Evolutionary conservation across 1,284 basidiomycete genomes (phyloP), one percentile per base, ranked within the genome.

Genomic region (Peniophora sp.): DNA sequence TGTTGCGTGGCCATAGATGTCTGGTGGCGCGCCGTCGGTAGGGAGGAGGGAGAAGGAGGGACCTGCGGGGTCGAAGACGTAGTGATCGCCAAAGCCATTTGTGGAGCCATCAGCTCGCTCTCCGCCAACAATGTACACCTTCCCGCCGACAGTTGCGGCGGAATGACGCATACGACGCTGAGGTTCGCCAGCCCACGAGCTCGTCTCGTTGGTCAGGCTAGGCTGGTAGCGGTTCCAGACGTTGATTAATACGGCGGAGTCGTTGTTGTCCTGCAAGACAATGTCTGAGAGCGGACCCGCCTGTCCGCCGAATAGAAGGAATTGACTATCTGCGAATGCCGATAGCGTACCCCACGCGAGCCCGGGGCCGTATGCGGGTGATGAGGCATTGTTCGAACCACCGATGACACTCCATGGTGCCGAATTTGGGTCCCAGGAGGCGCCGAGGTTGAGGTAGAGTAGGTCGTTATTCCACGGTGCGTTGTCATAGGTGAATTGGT

Each of bases 341-440:
- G 86, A 85, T 35, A 92, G 66, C 1, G 85, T 82, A 60, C 92
- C 86, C 85, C 89, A 93, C n/a, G 86, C 79, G 16, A 91, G 71
- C 5, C 77, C 65, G 6, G 87, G 88, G 0, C 77, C 78, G 51
- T 75, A 71, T 0, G 71, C 63, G 2, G 60, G 9, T 24, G 66
- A 64, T 2, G 75, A 69, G 9, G 64, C 55, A 56, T 75, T 73
- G 3, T 69, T 65, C 44, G 76, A 74, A 35, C 70, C 71, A 53
- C 69, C 70, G 53, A 84, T 55, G 55, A 80, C 72, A 51, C 73
- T 58, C 86, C 87, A 89, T 12, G 89, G 85, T 0, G 89, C 81
- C 2, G 75, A 75, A 0, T 73, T 69, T 6, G 74, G 62, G 43
- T 74, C 57, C 60, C 92, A 92, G 2, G 79, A 62, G 2, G 66